Conservation (phyloP, 2,329 filamentous ascomycete species). For the Ophioceras dolichostomum region DNA sequence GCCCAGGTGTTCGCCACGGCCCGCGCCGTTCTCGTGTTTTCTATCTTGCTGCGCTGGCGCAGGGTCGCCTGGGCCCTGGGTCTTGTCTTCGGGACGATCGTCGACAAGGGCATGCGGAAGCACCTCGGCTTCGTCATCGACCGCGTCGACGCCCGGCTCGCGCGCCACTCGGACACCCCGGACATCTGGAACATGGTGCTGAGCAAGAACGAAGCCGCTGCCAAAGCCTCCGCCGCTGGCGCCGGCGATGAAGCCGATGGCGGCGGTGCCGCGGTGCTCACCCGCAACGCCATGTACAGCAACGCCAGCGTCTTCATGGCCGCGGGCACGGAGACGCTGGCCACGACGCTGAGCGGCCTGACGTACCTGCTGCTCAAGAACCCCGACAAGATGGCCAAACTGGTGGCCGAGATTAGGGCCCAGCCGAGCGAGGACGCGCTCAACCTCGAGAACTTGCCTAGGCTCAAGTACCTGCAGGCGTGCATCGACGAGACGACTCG, state of each 20-base stretch:
- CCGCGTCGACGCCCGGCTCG: neutral
- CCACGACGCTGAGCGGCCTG: conserved; percentile 22
- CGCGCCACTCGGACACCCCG: neutral
- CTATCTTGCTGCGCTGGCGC: no score
- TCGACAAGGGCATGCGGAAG: neutral
- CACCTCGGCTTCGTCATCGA: neutral
- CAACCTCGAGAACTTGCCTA: conserved; percentile 8
- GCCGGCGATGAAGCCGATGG: neutral
- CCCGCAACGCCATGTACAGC: neutral
- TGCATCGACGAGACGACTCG: conserved; percentile 17
- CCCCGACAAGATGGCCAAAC: conserved; percentile 9
- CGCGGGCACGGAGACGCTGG: conserved; percentile 35
- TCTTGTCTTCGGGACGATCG: no score
- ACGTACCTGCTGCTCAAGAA: conserved; percentile 18
- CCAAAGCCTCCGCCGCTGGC: no score
- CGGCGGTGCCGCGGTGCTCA: no score
- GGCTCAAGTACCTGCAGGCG: conserved; percentile 18
- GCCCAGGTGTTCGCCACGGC: conserved; percentile 4
- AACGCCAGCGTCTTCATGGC: conserved; percentile 19
- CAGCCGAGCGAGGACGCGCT: conserved; percentile 14
- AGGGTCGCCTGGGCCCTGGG: no score
- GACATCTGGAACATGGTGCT: conserved; percentile 3
- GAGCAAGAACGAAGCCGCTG: neutral
- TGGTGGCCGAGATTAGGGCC: conserved; percentile 1
- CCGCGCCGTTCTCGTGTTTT: no score